Evolutionary conservation across 805 yeast species (phyloP), one percentile per base, ranked within the genome.

Genomic region (Ogataea wickerhamii): DNA sequence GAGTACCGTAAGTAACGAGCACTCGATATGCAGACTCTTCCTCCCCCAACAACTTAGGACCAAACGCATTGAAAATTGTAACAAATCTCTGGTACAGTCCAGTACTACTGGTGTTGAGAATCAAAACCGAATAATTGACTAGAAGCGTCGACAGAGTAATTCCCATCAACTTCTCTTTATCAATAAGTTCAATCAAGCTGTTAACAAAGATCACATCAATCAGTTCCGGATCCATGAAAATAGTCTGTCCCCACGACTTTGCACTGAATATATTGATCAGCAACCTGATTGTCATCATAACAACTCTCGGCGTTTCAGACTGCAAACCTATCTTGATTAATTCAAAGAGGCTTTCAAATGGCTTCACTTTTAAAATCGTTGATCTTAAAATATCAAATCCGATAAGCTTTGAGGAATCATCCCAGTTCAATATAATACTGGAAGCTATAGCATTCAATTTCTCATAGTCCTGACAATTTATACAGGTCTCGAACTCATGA

Each of bases 21-120:
- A 79, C 47, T 52, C 95, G 70, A 56, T 85, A 86, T 0, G 78
- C 75, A 2, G 88, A 76, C 58, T 86, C 95, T 27, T 77, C 71
- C 26, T 73, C 73, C 1, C 61, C 49, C 3, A 47, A 13, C 7
- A 54, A 19, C 1, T 34, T 36, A 4, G 46, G 32, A 12, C 45
- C 47, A 13, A 44, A 40, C n/a, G 30, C 38, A 31, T 51, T 48
- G 13, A 53, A 25, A 6, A 37, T 41, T 11, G 49, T 47, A 4
- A 57, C 61, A 32, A 55, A 57, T 19, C 56, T 56, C 0, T 44
- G 41, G 58, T 2, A 61, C 44, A 38, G 62, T 20, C 55, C 61
- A 4, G 37, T 16, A 6, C 58, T 51, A 12, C 61, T 53, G 20
- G 55, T 56, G 38, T 58, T 61, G 7, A 57, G 45, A 4, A 63